Evolutionary conservation across 2,329 filamentous ascomycete species (phyloP).

Genomic region (Paecilomyces sp.): DNA sequence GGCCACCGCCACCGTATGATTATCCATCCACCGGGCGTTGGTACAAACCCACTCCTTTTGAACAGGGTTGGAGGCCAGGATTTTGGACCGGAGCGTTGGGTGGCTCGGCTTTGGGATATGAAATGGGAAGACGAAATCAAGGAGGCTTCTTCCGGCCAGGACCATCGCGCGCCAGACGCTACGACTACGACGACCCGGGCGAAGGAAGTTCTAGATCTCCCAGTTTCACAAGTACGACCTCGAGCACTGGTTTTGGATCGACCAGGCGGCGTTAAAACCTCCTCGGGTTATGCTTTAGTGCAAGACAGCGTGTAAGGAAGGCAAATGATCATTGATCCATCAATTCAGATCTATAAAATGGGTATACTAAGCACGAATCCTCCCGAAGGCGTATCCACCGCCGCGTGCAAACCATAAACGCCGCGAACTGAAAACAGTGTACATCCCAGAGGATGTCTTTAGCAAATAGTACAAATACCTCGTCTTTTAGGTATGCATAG

Average conservation of each 20-base stretch:
- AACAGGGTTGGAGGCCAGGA: constrained; percentile 36
- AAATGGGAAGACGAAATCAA: constrained; percentile 24
- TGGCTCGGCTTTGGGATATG: constrained; percentile 37
- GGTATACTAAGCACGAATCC: neutral
- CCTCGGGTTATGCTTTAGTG: too few relatives aligned
- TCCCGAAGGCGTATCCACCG: neutral
- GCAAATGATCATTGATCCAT: neutral
- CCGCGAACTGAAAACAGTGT: neutral
- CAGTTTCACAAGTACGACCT: constrained; percentile 22
- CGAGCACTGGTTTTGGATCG: constrained; percentile 40
- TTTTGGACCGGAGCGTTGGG: constrained; percentile 41
- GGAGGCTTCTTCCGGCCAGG: constrained; percentile 10
- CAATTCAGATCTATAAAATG: neutral
- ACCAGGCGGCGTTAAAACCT: constrained; percentile 23
- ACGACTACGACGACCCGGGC: constrained; percentile 16
- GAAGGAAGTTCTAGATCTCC: constrained; percentile 28
- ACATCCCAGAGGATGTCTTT: neutral
- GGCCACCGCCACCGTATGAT: constrained; percentile 36
- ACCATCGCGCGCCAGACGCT: constrained; percentile 8
- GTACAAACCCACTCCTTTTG: constrained; percentile 5
- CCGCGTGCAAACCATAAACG: neutral
- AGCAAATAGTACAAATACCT: constrained; percentile 1
- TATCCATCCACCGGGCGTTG: constrained; percentile 15
- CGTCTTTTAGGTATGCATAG: constrained; percentile 8
- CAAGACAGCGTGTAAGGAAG: neutral